Conservation (phyloP, 2,329 filamentous ascomycete species). For the Tolypocladium album region DNA sequence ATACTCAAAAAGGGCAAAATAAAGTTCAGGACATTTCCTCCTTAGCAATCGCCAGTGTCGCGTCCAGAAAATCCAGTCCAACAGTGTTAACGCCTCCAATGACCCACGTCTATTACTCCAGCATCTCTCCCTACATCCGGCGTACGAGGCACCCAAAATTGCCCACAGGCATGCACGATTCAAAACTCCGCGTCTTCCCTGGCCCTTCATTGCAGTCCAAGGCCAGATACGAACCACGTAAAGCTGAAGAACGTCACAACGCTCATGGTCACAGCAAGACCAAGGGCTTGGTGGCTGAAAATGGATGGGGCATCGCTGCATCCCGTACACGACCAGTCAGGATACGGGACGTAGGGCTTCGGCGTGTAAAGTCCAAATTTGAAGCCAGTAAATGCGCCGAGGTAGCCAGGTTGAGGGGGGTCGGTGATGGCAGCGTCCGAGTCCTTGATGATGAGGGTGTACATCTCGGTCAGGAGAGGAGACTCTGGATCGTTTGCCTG, state of each 20-base stretch:
- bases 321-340: conserved; percentile 44
- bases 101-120: background rate
- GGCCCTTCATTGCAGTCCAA: conserved; percentile 23
- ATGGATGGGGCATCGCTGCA: conserved; percentile 42
- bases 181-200: background rate
- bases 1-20: background rate
- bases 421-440: conserved; percentile 39
- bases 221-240: conserved; percentile 51
- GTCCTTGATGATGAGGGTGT: conserved; percentile 53
- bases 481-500: conserved; percentile 32
- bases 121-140: background rate
- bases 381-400: conserved; percentile 37
- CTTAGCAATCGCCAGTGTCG: background rate
- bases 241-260: conserved; percentile 47
- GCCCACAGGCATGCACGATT: background rate
- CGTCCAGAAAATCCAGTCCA: background rate
- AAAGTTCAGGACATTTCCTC: background rate
- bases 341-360: conserved; percentile 38
- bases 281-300: conserved; percentile 35
- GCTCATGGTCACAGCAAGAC: conserved; percentile 43
- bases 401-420: conserved; percentile 43
- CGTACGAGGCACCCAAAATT: background rate
- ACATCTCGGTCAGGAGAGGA: conserved; percentile 42
- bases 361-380: conserved; percentile 47
- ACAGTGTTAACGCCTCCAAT: background rate